phyloP scores from a whole-genome alignment of 1,284 basidiomycete species.

The Bondarzewia mesenterica region DNA sequence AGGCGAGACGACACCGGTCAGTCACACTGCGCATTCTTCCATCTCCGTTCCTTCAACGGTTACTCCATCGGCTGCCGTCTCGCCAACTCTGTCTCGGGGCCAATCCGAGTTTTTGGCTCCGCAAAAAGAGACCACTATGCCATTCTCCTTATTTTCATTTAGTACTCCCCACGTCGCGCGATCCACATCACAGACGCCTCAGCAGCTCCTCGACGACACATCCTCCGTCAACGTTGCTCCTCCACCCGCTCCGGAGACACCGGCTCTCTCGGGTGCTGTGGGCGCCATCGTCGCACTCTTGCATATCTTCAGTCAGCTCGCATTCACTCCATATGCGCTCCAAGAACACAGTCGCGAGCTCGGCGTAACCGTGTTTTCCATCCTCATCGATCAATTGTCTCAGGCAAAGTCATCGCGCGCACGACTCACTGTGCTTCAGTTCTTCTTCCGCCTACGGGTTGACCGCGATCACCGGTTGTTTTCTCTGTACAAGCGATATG shows the following conservation, averaged over 20 bases:
- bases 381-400: slow-evolving; percentile 36
- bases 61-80: slow-evolving; percentile 29
- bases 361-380: slow-evolving; percentile 42
- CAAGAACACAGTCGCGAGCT: slow-evolving; percentile 36
- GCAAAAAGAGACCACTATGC: slow-evolving; percentile 33
- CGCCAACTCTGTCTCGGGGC: slow-evolving; percentile 47
- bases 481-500: slow-evolving; percentile 43
- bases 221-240: slow-evolving; percentile 18
- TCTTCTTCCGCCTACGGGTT: slow-evolving; percentile 83
- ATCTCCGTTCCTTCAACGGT: slow-evolving; percentile 21
- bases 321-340: slow-evolving; percentile 56
- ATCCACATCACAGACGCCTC: slow-evolving; percentile 40
- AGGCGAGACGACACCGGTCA: not conserved
- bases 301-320: slow-evolving; percentile 58
- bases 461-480: slow-evolving; percentile 89
- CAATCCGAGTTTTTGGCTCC: slow-evolving; percentile 40
- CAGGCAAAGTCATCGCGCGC: slow-evolving; percentile 51
- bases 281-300: slow-evolving; percentile 59
- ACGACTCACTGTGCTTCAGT: slow-evolving; percentile 75
- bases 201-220: slow-evolving; percentile 16
- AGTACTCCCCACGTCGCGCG: slow-evolving; percentile 50
- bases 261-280: slow-evolving; percentile 35
- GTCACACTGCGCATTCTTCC: not conserved
- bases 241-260: slow-evolving; percentile 18
- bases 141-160: slow-evolving; percentile 53